These are phyloP conservation scores for Nicotiana undulata DNA, from an alignment of 257 asterid genomes.

Conservation along the genomic window DNA sequence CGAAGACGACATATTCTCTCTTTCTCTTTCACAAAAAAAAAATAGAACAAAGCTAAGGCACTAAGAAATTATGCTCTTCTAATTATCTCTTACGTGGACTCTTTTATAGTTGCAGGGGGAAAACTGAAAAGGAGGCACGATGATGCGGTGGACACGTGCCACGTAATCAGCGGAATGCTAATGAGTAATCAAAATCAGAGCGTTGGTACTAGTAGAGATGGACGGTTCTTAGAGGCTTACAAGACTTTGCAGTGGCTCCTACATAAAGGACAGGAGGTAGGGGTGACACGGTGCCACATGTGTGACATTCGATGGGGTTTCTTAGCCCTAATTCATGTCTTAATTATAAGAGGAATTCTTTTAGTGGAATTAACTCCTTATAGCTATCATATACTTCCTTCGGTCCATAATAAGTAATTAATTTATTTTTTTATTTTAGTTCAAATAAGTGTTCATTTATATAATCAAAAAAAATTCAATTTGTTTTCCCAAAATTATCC, in stretches of 20 bases:
- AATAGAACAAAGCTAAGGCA: neutral
- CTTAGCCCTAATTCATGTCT: too few species aligned
- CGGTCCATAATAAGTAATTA: too few species aligned
- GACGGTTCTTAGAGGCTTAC: neutral
- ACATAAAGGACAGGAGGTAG: neutral
- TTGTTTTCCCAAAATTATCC: too few species aligned
- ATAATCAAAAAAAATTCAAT: too few species aligned
- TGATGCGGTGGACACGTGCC: constrained; percentile 9
- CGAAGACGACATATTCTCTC: constrained; percentile 39
- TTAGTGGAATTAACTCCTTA: too few species aligned
- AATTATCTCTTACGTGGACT: neutral
- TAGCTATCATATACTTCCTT: too few species aligned
- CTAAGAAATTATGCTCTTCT: neutral
- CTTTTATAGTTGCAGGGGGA: neutral
- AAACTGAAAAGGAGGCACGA: neutral
- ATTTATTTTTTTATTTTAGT: too few species aligned
- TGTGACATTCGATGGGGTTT: neutral
- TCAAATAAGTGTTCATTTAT: too few species aligned
- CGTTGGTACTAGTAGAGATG: neutral
- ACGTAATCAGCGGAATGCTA: neutral
- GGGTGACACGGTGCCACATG: neutral
- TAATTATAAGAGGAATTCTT: too few species aligned
- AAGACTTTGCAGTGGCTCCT: neutral
- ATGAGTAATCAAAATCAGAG: neutral
- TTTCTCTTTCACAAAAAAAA: neutral